Conservation (phyloP, 768 basidiomycete species). For the Suillus subluteus region DNA sequence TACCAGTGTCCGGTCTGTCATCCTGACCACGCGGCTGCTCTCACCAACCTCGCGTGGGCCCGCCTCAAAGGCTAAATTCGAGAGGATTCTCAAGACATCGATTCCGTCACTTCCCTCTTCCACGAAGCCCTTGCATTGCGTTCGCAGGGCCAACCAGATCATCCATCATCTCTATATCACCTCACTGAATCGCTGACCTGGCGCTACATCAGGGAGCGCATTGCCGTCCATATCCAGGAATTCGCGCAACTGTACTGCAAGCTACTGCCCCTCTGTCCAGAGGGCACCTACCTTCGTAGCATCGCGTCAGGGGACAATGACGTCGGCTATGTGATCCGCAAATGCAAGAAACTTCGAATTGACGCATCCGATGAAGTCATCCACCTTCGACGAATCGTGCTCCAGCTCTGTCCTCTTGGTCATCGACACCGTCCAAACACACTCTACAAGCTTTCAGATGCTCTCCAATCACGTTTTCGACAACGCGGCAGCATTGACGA, state of each 20-base stretch:
- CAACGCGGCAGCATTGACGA: neutral
- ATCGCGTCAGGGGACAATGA: neutral
- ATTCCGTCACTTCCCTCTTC: neutral
- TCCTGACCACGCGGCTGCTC: neutral
- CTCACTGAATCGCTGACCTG: neutral
- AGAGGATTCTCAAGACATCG: neutral
- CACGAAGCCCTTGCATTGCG: neutral
- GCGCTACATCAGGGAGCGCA: neutral
- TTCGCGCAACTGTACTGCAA: neutral
- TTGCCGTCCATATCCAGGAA: neutral
- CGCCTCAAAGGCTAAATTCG: neutral
- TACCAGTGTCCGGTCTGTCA: neutral
- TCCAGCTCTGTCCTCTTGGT: neutral
- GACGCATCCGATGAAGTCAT: too few species aligned
- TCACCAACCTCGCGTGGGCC: neutral
- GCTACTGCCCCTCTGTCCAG: neutral
- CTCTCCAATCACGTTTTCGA: accelerated
- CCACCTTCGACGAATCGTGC: neutral
- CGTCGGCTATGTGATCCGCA: neutral
- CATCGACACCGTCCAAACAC: neutral
- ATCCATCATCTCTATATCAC: neutral
- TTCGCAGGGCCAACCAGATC: neutral
- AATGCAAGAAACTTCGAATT: too few species aligned
- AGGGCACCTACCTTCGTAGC: neutral
- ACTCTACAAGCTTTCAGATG: accelerated